Base-by-base conservation (phyloP, 306 rosid species). In the Clitoria ternatea region DNA sequence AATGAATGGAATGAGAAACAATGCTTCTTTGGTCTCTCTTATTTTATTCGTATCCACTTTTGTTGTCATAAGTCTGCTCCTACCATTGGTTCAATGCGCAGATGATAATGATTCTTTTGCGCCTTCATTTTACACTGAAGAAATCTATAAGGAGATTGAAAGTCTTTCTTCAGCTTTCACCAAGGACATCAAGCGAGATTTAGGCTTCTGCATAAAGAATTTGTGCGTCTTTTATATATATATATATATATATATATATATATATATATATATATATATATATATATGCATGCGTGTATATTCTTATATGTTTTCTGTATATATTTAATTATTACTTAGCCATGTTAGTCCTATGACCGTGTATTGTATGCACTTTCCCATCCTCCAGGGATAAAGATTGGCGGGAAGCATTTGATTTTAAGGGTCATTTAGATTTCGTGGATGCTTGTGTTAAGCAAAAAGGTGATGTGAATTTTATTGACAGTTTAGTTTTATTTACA, bases 141-240 rank as follows among this genome's bases (percentile, higher is more conserved):
- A 70, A 59, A 73, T 89, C 52, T 81, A 83, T 3, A 61, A 71
- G 73, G 77, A 64, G 32, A 78, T 86, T 59, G 30, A 85, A 7
- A 82, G 73, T 79, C 80, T 90, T 59, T 81, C 89, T 4, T 26
- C 27, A 1, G 42, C 49, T 19, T 70, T 90, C 20, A 75, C 72
- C 70, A 57, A 22, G 23, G 92, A 88, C 70, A 81, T 91, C 39
- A 72, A 47, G 42, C 0, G 40, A 1, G 27, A 69, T 14, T 70
- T 89, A 77, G 74, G 72, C 17, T 88, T 85, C 84, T 91, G 97
- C 87, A 80, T 88, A 35, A 86, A 83, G 85, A 76, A 88, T 76
- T 77, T 67, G 97, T 90, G 77, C 50, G 27, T 12, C 19, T 42
- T n/a, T 14, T 26, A 37, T 45, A 4, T 5, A 61, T 45, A 4